Evolutionary conservation across 2,329 filamentous ascomycete genomes (phyloP).

Genomic region (Colletotrichum cordylinicola): DNA sequence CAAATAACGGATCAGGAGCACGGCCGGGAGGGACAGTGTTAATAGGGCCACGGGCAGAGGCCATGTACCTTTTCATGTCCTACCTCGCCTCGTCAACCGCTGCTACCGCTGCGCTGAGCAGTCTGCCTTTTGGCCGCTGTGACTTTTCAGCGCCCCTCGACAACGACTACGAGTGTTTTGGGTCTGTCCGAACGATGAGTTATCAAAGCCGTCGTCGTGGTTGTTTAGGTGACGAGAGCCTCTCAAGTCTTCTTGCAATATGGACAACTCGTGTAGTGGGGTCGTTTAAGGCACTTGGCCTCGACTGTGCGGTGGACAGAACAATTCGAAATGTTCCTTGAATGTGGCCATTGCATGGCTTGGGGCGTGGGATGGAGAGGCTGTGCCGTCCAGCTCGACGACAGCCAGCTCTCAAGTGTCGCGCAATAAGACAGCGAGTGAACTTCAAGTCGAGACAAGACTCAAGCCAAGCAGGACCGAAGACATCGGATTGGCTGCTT

Average conservation of each 20-base stretch:
- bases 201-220: background rate
- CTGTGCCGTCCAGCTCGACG: background rate
- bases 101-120: background rate
- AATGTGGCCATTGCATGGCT: background rate
- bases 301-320: background rate
- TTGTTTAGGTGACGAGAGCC: background rate
- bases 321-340: background rate
- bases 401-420: background rate
- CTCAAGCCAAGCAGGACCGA: background rate
- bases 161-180: background rate
- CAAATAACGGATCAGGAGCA: slow-evolving; percentile 10
- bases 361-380: background rate
- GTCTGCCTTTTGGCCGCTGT: background rate
- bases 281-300: background rate
- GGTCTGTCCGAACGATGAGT: background rate
- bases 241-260: background rate
- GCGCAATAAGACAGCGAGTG: background rate
- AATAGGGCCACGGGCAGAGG: background rate
- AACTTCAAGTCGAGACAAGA: background rate
- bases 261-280: background rate
- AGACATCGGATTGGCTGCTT: background rate
- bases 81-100: slow-evolving; percentile 2
- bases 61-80: background rate
- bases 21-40: slow-evolving; percentile 8
- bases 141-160: background rate